Conservation (phyloP, 352 stramenopile species). For the Globisporangium camurandrum region DNA sequence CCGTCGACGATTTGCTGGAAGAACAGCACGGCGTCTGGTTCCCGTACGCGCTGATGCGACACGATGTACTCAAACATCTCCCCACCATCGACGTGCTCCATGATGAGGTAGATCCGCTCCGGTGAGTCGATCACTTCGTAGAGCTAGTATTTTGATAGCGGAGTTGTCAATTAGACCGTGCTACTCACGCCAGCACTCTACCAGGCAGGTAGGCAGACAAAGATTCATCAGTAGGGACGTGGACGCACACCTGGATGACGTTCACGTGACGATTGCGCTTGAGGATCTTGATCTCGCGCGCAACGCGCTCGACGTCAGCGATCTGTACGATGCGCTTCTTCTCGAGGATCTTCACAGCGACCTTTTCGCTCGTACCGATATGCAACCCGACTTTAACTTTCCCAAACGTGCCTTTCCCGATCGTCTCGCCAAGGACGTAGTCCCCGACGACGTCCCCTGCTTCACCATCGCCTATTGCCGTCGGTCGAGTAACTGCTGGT, state of each 20-base stretch:
- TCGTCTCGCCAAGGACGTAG: constrained; percentile 87
- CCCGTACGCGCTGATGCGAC: constrained; percentile 74
- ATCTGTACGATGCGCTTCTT: constrained; percentile 87
- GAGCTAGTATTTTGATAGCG: constrained; percentile 34
- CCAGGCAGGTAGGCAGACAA: no score
- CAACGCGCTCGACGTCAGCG: constrained; percentile 86
- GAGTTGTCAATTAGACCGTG: no score
- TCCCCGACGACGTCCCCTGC: constrained; percentile 65
- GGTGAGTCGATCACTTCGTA: constrained; percentile 87
- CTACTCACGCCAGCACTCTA: no score
- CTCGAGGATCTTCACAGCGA: constrained; percentile 91
- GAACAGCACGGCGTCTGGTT: constrained; percentile 68
- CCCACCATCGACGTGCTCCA: constrained; percentile 87
- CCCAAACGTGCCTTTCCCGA: constrained; percentile 92
- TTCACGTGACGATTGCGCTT: constrained; percentile 87
- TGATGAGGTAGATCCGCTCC: constrained; percentile 89
- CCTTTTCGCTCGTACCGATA: constrained; percentile 86
- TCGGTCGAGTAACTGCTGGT: background rate
- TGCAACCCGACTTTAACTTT: constrained; percentile 89
- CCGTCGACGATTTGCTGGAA: constrained; percentile 91
- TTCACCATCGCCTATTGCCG: constrained; percentile 1
- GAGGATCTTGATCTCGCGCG: constrained; percentile 92
- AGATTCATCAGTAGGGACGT: no score
- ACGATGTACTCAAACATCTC: constrained; percentile 96
- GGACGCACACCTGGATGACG: constrained; percentile 70